These are phyloP conservation scores for Trichoderma koningii DNA, from an alignment of 2,329 filamentous ascomycete genomes.

Conservation along the genomic window DNA sequence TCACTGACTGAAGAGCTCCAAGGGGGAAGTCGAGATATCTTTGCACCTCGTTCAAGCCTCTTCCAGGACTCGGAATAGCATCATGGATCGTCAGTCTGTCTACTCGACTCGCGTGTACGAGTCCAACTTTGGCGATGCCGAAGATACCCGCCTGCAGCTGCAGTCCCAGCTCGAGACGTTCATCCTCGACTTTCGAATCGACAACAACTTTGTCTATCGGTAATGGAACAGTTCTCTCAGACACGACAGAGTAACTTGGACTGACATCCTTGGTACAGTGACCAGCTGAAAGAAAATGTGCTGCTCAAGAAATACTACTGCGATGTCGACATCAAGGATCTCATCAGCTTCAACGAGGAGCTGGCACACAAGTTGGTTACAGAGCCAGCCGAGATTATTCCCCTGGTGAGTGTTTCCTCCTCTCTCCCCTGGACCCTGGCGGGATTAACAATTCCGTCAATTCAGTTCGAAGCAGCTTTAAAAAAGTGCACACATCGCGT, in stretches of 20 bases:
- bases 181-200: constrained; percentile 88
- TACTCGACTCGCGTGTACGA: constrained; percentile 83
- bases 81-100: constrained; percentile 85
- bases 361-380: constrained; percentile 86
- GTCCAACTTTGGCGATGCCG: constrained; percentile 63
- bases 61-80: constrained; percentile 6
- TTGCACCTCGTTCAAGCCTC: no score
- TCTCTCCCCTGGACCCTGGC: background rate
- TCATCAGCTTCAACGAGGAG: constrained; percentile 96
- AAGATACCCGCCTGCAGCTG: constrained; percentile 70
- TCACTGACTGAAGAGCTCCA: background rate
- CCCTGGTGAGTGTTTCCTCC: constrained; percentile 62
- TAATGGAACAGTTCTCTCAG: constrained; percentile 43
- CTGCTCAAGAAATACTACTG: constrained; percentile 93
- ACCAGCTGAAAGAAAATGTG: constrained; percentile 93
- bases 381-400: constrained; percentile 89
- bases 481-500: constrained; percentile 92
- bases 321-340: constrained; percentile 91
- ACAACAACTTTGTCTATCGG: constrained; percentile 95
- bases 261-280: constrained; percentile 55
- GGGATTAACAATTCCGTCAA: background rate
- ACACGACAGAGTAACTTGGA: background rate
- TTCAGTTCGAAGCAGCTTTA: constrained; percentile 84
- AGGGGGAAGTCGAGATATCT: no score
- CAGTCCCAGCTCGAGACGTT: constrained; percentile 85